Evolutionary conservation across 257 asterid genomes (phyloP).

Genomic region (Solanum medicagineum): DNA sequence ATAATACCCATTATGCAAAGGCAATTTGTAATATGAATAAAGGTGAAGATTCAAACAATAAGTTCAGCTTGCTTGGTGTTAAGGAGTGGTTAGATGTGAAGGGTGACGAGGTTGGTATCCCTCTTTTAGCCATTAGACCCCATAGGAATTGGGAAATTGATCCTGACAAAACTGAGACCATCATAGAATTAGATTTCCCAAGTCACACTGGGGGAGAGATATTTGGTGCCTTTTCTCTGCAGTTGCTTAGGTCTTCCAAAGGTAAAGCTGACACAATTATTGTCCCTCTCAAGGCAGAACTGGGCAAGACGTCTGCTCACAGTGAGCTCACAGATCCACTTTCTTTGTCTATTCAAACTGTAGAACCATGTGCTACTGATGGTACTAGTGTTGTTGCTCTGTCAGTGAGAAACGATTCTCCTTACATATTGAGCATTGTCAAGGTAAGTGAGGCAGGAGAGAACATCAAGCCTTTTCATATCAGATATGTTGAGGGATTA

Average conservation of each 20-base stretch:
- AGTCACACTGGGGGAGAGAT: slow-evolving; percentile 40
- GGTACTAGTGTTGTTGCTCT: slow-evolving; percentile 25
- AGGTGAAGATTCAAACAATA: slow-evolving; percentile 17
- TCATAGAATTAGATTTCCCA: slow-evolving; percentile 59
- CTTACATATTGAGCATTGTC: slow-evolving; percentile 30
- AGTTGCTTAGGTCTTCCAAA: slow-evolving; percentile 45
- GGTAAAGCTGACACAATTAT: slow-evolving; percentile 38
- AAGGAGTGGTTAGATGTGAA: slow-evolving; percentile 44
- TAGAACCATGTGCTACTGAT: slow-evolving; percentile 28
- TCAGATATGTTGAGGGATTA: slow-evolving; percentile 53
- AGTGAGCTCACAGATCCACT: slow-evolving; percentile 9
- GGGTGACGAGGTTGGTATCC: slow-evolving; percentile 26
- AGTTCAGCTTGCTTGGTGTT: slow-evolving; percentile 1
- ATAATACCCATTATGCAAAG: slow-evolving; percentile 26
- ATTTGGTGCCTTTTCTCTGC: slow-evolving; percentile 49
- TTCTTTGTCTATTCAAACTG: slow-evolving; percentile 32
- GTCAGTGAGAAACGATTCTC: slow-evolving; percentile 41
- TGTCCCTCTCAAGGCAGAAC: slow-evolving; percentile 70
- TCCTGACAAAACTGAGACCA: slow-evolving; percentile 41
- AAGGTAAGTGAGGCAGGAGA: slow-evolving; percentile 38
- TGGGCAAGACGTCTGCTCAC: slow-evolving; percentile 17
- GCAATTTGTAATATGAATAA: slow-evolving; percentile 29
- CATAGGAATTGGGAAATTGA: slow-evolving; percentile 58
- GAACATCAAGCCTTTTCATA: slow-evolving; percentile 18
- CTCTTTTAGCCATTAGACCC: slow-evolving; percentile 50